Conservation (phyloP, 1,284 basidiomycete genomes). For the Cryptococcus amylolentus region DNA sequence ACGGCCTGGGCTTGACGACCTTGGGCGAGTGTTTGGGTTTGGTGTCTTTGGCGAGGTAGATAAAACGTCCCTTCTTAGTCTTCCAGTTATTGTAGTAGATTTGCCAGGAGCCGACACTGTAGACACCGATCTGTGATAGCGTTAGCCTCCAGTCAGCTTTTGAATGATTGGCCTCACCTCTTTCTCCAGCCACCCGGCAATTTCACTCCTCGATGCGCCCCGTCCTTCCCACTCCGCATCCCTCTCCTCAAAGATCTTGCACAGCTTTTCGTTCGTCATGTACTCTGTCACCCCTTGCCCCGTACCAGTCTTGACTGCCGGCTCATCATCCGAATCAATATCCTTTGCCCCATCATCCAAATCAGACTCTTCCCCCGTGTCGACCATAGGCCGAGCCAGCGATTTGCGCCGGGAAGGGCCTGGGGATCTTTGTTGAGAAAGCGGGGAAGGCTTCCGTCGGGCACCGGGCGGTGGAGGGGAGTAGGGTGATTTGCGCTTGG, state of each 20-base stretch:
- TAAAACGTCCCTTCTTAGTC: not conserved
- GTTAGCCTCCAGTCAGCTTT: not conserved
- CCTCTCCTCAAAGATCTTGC: constrained; percentile 4
- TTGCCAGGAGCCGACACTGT: constrained; percentile 2
- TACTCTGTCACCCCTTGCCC: not conserved
- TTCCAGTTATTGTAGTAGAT: constrained; percentile 8
- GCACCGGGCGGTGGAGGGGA: not conserved
- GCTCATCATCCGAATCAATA: not conserved
- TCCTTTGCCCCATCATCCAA: not conserved
- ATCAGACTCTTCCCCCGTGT: not conserved
- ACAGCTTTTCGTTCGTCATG: constrained; percentile 2
- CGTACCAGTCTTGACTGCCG: not conserved
- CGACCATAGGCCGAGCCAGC: not conserved
- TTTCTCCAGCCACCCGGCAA: constrained; percentile 2
- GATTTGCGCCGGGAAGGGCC: not conserved
- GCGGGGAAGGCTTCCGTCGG: not conserved
- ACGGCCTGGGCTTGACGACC: not conserved
- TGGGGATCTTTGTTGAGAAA: not conserved
- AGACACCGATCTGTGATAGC: constrained; percentile 3
- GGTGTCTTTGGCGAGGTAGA: not conserved
- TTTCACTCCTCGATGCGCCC: not conserved
- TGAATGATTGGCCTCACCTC: constrained; percentile 1
- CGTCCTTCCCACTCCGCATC: constrained; percentile 1
- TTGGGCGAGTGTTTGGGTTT: not conserved
- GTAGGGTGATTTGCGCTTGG: not conserved